Conservation (phyloP, 352 stramenopile genomes). For the Sclerospora graminicola region DNA sequence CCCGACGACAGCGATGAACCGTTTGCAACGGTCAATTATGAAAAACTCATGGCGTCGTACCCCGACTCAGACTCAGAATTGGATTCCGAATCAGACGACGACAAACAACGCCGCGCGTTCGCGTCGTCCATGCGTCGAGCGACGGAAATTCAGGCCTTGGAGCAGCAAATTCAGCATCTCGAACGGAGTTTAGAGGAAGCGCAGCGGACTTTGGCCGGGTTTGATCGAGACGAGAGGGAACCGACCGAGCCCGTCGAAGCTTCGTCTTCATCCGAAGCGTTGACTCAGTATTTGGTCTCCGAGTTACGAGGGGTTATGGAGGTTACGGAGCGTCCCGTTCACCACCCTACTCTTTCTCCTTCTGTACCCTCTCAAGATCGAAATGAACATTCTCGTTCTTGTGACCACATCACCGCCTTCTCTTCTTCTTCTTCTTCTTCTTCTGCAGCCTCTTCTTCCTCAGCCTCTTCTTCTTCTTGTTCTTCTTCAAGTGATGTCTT, state of each 20-base stretch:
- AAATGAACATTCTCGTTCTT: constrained; percentile 18
- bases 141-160: constrained; percentile 36
- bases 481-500: constrained; percentile 23
- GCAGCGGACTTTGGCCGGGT: constrained; percentile 50
- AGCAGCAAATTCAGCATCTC: constrained; percentile 55
- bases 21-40: constrained; percentile 20
- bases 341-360: constrained; percentile 26
- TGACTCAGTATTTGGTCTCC: constrained; percentile 38
- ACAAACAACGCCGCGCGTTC: constrained; percentile 13
- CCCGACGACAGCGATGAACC: constrained; percentile 6
- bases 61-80: constrained; percentile 43
- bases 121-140: constrained; percentile 14
- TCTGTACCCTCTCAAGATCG: constrained; percentile 16
- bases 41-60: constrained; percentile 11
- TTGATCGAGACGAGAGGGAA: constrained; percentile 42
- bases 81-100: constrained; percentile 46
- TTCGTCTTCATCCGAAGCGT: constrained; percentile 11
- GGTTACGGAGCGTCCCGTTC: too few species aligned
- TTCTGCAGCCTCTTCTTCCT: too few species aligned
- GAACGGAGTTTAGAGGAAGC: constrained; percentile 46
- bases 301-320: constrained; percentile 60
- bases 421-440: too few species aligned
- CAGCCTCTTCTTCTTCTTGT: constrained; percentile 17
- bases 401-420: too few species aligned
- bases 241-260: constrained; percentile 11